Evolutionary conservation across 2,329 filamentous ascomycete genomes (phyloP).

Genomic region (Phaeosphaeria sp.): DNA sequence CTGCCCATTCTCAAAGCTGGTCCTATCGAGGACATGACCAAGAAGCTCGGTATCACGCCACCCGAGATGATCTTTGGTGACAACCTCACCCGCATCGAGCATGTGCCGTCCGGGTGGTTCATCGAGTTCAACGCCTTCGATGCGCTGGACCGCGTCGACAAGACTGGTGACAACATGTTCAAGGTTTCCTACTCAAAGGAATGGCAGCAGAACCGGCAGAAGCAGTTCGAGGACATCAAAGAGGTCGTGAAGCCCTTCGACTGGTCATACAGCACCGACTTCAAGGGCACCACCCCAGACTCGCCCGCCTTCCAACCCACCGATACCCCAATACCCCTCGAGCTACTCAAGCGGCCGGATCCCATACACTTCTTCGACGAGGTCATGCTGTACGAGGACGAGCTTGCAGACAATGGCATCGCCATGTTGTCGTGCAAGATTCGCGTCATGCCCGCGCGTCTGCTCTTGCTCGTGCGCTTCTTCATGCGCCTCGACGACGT

Average conservation of each 20-base stretch:
- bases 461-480: conserved; percentile 83
- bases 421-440: conserved; percentile 89
- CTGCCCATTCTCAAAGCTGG: conserved; percentile 92
- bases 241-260: conserved; percentile 96
- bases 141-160: conserved; percentile 89
- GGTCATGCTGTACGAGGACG: conserved; percentile 94
- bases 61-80: conserved; percentile 99
- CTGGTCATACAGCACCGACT: conserved; percentile 95
- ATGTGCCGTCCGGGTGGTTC: conserved; percentile 76
- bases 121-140: conserved; percentile 84
- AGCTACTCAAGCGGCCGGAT: conserved; percentile 84
- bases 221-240: conserved; percentile 83
- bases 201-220: conserved; percentile 79
- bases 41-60: conserved; percentile 79
- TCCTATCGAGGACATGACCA: conserved; percentile 85
- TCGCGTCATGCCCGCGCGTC: conserved; percentile 86
- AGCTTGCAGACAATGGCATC: conserved; percentile 97
- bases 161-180: conserved; percentile 88
- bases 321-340: conserved; percentile 75
- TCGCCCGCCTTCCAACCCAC: conserved; percentile 52
- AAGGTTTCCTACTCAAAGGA: conserved; percentile 91
- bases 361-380: conserved; percentile 98
- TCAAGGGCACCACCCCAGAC: conserved; percentile 70
- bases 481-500: conserved; percentile 96
- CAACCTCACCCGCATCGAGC: conserved; percentile 79